Evolutionary conservation across 164 flowering plant species (phyloP), one percentile per base, ranked within the genome.

Genomic region (Taxillus chinensis): DNA sequence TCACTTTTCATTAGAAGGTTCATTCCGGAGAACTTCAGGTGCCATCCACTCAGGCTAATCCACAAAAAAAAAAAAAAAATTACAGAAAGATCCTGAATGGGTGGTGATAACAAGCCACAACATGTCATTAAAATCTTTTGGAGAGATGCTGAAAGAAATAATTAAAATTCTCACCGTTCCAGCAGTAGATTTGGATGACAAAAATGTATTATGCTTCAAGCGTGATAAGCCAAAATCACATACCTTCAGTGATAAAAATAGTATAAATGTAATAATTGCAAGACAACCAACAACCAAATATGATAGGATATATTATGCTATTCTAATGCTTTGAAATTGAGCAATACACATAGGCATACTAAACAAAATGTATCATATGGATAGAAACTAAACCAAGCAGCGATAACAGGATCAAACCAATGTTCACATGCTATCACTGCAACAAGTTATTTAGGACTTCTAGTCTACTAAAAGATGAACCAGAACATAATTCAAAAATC

Each of bases 41-140:
- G 97, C 99, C 99, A 93, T 93, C 99, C 99, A 93, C 73, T 93
- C 99, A 39, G 98, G 96, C 98, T 92, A 66, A 66, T 49, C 64
- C 9, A 62, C 58, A 7, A 62, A 68, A 66, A 42, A 65, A 16
- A n/a, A 63, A 55, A 13, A 50, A n/a, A 55, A 62, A 41, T 64
- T 39, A 46, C 14, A 39, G 7, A 57, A 4, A 27, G 13, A 59
- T 4, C 11, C 6, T 27, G 50, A 17, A 41, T 62, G 40, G 48
- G 9, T 40, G 38, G 14, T 8, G 3, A 55, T 51, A 60, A 14
- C 41, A 53, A 2, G 13, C 49, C 39, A 8, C 10, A 51, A 0
- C 5, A 51, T 51, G 17, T 5, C 14, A 51, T n/a, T n/a, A 4
- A 13, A 5, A 9, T 17, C 14, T 2, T 7, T 6, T 3, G 7